Percentiles rank a stretch among this genome's conserved stretches.
Conservation (phyloP, 1,284 basidiomycete species). For the Apiotrichum akiyoshidainum region DNA sequence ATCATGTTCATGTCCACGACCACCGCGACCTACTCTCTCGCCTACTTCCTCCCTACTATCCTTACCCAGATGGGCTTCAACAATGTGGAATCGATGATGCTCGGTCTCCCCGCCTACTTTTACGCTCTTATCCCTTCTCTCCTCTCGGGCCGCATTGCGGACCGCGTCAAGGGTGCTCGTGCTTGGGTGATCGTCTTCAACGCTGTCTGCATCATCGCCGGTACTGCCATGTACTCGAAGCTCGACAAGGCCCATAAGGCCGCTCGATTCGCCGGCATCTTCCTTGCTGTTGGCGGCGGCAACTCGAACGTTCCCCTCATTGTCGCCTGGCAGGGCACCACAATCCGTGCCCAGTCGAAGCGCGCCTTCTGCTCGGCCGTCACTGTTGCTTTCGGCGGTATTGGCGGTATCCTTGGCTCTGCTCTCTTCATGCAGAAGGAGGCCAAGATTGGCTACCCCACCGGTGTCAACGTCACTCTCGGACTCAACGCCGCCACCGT, state of each 20-base stretch:
- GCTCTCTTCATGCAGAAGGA: constrained; percentile 23
- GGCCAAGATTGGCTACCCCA: constrained; percentile 13
- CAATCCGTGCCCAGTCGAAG: constrained; percentile 52
- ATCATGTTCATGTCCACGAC: constrained; percentile 44
- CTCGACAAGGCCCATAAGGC: constrained; percentile 7
- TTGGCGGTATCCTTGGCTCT: constrained; percentile 21
- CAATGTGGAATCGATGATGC: constrained; percentile 39
- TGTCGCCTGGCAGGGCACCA: constrained; percentile 46
- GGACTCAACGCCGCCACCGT: constrained; percentile 11
- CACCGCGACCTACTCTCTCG: constrained; percentile 20
- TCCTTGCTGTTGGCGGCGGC: constrained; percentile 40
- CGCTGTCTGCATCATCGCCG: constrained; percentile 11
- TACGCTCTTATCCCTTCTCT: constrained; percentile 45
- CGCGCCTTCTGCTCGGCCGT: constrained; percentile 28
- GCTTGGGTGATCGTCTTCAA: constrained; percentile 16
- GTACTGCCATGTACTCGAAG: constrained; percentile 21
- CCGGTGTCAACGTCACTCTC: constrained; percentile 19
- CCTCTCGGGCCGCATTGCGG: constrained; percentile 35
- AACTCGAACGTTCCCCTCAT: constrained; percentile 40
- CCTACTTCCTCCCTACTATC: constrained; percentile 53
- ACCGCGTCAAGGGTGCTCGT: constrained; percentile 20
- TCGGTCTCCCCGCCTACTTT: constrained; percentile 51
- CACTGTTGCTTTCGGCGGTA: constrained; percentile 21
- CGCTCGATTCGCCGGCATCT: constrained; percentile 16
- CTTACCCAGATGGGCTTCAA: constrained; percentile 49